Conservation (phyloP, 2,329 filamentous ascomycete genomes). For the Diaporthe vexans region DNA sequence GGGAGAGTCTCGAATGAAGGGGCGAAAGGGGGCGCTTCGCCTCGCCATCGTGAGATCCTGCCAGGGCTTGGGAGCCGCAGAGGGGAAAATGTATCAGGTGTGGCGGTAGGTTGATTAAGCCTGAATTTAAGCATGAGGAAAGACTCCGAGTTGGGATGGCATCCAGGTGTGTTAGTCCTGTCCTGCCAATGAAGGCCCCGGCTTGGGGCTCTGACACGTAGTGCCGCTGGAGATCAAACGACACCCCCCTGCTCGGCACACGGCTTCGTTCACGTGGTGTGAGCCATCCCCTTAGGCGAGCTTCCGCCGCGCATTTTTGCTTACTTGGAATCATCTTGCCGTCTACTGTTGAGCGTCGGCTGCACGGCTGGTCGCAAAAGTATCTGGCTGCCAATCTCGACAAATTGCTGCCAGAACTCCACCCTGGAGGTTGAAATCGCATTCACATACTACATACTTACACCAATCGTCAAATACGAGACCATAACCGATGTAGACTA, state of each 20-base stretch:
- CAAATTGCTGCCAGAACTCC: not conserved
- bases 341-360: not conserved
- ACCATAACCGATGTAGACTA: conserved; percentile 8
- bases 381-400: not conserved
- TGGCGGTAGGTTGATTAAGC: conserved; percentile 6
- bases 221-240: conserved; percentile 38
- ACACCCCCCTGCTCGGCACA: conserved; percentile 29
- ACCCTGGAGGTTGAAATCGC: not conserved
- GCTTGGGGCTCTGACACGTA: conserved; percentile 23
- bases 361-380: no score
- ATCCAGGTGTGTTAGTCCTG: not conserved
- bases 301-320: not conserved
- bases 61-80: conserved; percentile 5
- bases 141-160: conserved; percentile 22
- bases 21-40: not conserved
- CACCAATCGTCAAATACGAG: not conserved
- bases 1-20: not conserved
- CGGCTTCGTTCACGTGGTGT: conserved; percentile 16
- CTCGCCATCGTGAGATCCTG: conserved; percentile 24
- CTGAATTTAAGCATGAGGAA: conserved; percentile 36
- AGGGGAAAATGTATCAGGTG: conserved; percentile 5
- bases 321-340: not conserved
- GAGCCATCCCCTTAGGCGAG: not conserved
- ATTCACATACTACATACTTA: not conserved
- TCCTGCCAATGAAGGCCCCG: conserved; percentile 15